Evolutionary conservation across 441 rosid species (phyloP).

Genomic region (Brassica balearica): DNA sequence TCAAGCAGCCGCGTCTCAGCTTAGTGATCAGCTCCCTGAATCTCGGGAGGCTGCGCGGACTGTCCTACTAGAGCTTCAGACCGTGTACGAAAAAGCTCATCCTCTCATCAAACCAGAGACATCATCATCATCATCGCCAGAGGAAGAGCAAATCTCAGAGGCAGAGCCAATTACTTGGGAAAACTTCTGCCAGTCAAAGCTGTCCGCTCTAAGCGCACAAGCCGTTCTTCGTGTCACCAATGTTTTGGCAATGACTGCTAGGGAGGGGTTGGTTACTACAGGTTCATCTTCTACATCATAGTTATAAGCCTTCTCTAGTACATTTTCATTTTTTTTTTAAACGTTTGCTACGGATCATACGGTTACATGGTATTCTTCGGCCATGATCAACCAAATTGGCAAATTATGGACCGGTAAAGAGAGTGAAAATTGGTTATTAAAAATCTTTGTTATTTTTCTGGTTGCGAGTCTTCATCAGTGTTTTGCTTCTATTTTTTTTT

Average conservation of each 20-base stretch:
- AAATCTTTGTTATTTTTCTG: conserved; percentile 20
- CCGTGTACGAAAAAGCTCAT: conserved; percentile 63
- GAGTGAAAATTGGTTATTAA: conserved; percentile 25
- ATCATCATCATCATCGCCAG: conserved; percentile 41
- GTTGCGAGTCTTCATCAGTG: background rate
- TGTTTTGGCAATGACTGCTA: conserved; percentile 48
- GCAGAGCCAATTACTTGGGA: conserved; percentile 72
- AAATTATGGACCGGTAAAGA: conserved; percentile 30
- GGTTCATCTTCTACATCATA: conserved; percentile 52
- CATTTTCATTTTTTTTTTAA: background rate
- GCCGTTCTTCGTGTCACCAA: conserved; percentile 84
- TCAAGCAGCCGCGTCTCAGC: conserved; percentile 10
- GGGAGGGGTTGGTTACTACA: conserved; percentile 56
- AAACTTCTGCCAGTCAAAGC: conserved; percentile 79
- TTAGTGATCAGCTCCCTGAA: conserved; percentile 14
- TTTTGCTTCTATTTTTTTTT: background rate
- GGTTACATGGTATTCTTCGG: conserved; percentile 35
- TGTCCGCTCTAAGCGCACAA: conserved; percentile 79
- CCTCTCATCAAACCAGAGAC: conserved; percentile 31
- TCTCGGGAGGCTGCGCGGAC: conserved; percentile 19
- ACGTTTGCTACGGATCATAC: conserved; percentile 32
- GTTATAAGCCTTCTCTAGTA: conserved; percentile 27
- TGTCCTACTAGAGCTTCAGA: conserved; percentile 27
- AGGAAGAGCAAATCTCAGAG: conserved; percentile 46
- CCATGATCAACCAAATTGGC: conserved; percentile 37